phyloP scores from a whole-genome alignment of 2,329 filamentous ascomycete species.

The Cladosporium colombiae region DNA sequence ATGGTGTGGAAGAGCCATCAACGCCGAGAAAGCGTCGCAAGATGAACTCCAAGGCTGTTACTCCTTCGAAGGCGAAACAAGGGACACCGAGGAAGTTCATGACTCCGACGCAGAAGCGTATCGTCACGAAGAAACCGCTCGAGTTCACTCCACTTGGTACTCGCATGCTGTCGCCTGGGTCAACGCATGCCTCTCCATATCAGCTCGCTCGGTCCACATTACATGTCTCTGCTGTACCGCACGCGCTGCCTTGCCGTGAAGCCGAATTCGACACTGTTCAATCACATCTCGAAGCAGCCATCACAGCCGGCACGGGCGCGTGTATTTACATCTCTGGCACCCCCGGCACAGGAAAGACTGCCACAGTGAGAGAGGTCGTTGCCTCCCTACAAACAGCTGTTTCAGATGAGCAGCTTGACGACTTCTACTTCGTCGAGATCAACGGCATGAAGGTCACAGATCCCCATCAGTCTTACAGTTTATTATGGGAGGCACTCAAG shows the following conservation, averaged over 20 bases:
- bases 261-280: slow-evolving; percentile 91
- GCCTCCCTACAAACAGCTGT: slow-evolving; percentile 86
- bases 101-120: slow-evolving; percentile 67
- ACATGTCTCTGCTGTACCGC: slow-evolving; percentile 90
- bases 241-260: slow-evolving; percentile 86
- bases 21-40: slow-evolving; percentile 53
- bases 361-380: slow-evolving; percentile 93
- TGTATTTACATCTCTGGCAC: slow-evolving; percentile 99
- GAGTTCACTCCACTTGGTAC: slow-evolving; percentile 96
- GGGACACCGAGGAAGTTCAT: slow-evolving; percentile 55
- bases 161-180: slow-evolving; percentile 73
- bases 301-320: slow-evolving; percentile 86
- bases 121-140: slow-evolving; percentile 80
- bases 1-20: slow-evolving; percentile 40
- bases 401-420: slow-evolving; percentile 85
- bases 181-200: slow-evolving; percentile 81
- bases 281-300: slow-evolving; percentile 89
- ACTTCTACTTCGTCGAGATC: slow-evolving; percentile 99
- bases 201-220: slow-evolving; percentile 84
- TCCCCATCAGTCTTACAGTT: slow-evolving; percentile 90
- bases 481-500: slow-evolving; percentile 94
- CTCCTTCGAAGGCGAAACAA: slow-evolving; percentile 46
- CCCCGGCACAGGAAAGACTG: slow-evolving; percentile 94
- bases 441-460: slow-evolving; percentile 99
- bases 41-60: slow-evolving; percentile 47